These are phyloP conservation scores for Mortierella sp. DNA, from an alignment of 371 early-diverging fungal genomes.

Conservation along the genomic window DNA sequence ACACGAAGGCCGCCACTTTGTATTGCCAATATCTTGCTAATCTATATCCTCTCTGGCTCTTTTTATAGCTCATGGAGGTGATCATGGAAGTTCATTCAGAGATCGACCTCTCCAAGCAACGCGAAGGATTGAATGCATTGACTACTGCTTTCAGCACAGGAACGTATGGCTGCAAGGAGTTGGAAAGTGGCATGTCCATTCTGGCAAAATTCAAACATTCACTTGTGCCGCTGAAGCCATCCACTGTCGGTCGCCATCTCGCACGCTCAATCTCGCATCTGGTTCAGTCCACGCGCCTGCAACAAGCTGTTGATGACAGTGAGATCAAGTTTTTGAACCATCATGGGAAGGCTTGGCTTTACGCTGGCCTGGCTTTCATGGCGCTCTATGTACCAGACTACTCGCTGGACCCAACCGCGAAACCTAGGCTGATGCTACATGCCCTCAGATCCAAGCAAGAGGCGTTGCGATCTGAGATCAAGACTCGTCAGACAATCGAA, in stretches of 20 bases:
- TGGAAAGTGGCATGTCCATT: constrained; percentile 4
- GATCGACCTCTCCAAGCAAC: constrained; percentile 17
- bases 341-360: constrained; percentile 67
- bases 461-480: constrained; percentile 58
- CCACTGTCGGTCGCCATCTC: constrained; percentile 36
- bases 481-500: constrained; percentile 69
- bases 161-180: constrained; percentile 22
- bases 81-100: constrained; percentile 38
- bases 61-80: constrained; percentile 39
- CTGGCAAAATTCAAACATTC: constrained; percentile 25
- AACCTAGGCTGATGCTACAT: constrained; percentile 70
- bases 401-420: constrained; percentile 82
- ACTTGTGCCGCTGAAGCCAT: constrained; percentile 30
- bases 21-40: no score
- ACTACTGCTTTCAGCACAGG: constrained; percentile 13
- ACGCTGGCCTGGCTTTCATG: constrained; percentile 69
- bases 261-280: constrained; percentile 26
- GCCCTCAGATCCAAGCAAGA: constrained; percentile 61
- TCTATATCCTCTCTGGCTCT: not conserved
- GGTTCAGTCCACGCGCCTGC: constrained; percentile 26
- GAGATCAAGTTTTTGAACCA: constrained; percentile 28
- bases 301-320: constrained; percentile 25
- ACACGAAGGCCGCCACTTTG: not conserved
- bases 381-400: constrained; percentile 78
- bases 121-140: constrained; percentile 20